These are phyloP conservation scores for Eucommia ulmoides DNA, from an alignment of 257 asterid species.

Conservation along the genomic window DNA sequence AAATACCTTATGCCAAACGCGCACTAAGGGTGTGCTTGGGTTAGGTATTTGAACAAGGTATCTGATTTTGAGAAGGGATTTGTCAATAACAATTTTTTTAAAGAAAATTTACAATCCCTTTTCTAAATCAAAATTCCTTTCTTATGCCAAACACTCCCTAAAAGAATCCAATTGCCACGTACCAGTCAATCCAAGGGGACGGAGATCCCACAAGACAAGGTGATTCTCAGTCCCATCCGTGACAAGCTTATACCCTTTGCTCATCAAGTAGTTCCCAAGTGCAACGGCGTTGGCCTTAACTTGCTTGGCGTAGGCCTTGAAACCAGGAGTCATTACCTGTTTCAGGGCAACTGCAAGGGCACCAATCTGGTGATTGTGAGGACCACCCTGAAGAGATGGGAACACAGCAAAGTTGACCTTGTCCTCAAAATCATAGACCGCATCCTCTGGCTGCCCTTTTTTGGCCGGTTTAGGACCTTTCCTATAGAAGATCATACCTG, in stretches of 20 bases:
- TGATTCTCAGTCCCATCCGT: slow-evolving; percentile 2
- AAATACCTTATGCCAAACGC: no score
- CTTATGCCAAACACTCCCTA: no score
- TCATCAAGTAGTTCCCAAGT: slow-evolving; percentile 1
- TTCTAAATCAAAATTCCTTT: no score
- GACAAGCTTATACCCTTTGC: not conserved
- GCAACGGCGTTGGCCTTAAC: slow-evolving; percentile 4
- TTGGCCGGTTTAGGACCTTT: slow-evolving; percentile 74
- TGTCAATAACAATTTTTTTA: not conserved
- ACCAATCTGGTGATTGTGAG: slow-evolving; percentile 2
- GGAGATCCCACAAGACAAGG: slow-evolving; percentile 1
- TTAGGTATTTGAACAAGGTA: no score
- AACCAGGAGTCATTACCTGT: slow-evolving; percentile 1
- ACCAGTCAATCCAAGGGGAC: slow-evolving; percentile 3
- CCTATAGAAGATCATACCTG: slow-evolving; percentile 87
- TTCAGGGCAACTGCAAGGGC: slow-evolving; percentile 1
- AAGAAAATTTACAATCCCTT: no score
- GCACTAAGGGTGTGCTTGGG: no score
- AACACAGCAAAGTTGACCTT: slow-evolving; percentile 48
- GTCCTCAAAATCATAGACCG: slow-evolving; percentile 87
- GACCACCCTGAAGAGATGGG: slow-evolving; percentile 24
- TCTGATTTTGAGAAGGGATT: no score
- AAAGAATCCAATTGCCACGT: not conserved
- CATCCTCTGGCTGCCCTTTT: slow-evolving; percentile 54
- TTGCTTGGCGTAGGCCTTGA: slow-evolving; percentile 3